Conservation (phyloP, 139 green algal species). For the Micractinium conductrix region DNA sequence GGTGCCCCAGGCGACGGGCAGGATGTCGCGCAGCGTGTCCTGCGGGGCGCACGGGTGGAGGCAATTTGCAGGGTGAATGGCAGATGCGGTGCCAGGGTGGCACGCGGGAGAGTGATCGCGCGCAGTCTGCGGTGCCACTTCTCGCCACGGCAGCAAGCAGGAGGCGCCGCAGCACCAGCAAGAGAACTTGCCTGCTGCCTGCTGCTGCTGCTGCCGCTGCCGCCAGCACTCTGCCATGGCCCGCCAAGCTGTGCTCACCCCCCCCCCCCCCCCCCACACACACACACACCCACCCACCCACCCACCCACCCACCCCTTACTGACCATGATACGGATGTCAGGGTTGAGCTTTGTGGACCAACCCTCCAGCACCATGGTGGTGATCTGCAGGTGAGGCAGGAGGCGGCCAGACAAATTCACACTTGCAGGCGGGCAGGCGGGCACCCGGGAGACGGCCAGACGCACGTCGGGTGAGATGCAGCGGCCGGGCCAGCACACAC, state of each 20-base stretch:
- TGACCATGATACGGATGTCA: slow-evolving; percentile 88
- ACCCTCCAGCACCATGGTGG: slow-evolving; percentile 89
- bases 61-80: too few species aligned
- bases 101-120: not conserved
- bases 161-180: too few species aligned
- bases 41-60: too few species aligned
- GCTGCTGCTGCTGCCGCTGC: too few species aligned
- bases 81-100: not conserved
- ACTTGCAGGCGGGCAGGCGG: too few species aligned
- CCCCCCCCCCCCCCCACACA: not conserved
- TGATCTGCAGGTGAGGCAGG: slow-evolving; percentile 53
- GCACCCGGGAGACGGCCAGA: too few species aligned
- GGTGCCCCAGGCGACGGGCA: slow-evolving; percentile 63
- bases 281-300: slow-evolving; percentile 28
- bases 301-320: slow-evolving; percentile 42
- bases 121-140: not conserved
- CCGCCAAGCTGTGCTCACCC: slow-evolving; percentile 39
- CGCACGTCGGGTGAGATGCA: too few species aligned
- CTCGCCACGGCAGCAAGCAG: too few species aligned
- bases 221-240: too few species aligned
- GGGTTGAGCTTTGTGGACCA: slow-evolving; percentile 90
- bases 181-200: too few species aligned
- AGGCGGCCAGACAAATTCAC: too few species aligned
- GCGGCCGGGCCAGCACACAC: too few species aligned
- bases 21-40: slow-evolving; percentile 40